Evolutionary conservation across 2,329 filamentous ascomycete genomes (phyloP).

Genomic region (Pseudogymnoascus sp.): DNA sequence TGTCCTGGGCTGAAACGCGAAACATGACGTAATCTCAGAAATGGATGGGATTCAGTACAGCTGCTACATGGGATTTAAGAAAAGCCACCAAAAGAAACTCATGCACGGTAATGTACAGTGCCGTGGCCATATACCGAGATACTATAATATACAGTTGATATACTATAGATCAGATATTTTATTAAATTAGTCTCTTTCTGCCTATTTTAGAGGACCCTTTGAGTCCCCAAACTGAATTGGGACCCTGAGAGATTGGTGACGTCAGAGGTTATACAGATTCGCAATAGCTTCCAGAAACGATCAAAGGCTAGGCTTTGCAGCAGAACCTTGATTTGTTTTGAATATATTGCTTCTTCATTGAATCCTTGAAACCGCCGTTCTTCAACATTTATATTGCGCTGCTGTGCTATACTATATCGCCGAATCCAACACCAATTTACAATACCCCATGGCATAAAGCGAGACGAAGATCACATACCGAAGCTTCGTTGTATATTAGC

Average conservation of each 20-base stretch:
- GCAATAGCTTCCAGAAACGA: conserved; percentile 3
- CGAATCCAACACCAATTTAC: no score
- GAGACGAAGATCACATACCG: neutral
- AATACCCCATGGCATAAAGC: neutral
- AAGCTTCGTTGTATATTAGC: neutral
- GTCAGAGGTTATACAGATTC: neutral
- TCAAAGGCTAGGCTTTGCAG: neutral
- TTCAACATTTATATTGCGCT: neutral
- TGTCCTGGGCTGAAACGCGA: neutral
- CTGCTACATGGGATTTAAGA: neutral
- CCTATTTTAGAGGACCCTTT: neutral
- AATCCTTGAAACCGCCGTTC: neutral
- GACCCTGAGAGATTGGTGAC: neutral
- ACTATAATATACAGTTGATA: neutral
- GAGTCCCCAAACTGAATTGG: neutral
- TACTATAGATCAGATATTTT: neutral
- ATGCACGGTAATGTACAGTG: neutral
- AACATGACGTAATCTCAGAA: neutral
- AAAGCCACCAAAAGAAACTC: neutral
- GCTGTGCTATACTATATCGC: neutral
- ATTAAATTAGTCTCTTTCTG: neutral
- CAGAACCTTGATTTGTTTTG: neutral
- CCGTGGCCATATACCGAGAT: neutral
- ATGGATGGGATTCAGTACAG: neutral
- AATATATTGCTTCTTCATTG: neutral